Base-by-base conservation (phyloP, 228 moss, liverwort and hornwort species). In the Sphagnum fallax region DNA sequence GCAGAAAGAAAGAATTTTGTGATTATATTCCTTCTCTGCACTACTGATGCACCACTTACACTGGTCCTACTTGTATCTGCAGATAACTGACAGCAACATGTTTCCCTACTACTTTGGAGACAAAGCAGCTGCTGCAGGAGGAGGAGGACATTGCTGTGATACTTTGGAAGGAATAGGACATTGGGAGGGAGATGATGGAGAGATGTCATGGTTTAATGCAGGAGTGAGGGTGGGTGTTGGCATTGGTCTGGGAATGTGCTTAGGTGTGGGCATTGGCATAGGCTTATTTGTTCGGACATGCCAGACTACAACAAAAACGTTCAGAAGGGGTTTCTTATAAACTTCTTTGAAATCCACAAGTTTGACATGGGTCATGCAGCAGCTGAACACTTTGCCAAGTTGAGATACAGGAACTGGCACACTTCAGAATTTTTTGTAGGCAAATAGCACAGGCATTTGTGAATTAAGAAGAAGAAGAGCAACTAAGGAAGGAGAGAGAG, bases 161-260 rank as follows among this genome's bases (percentile, higher is more conserved):
- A 82, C 75, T 5, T 71, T 89, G 69, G 94, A 94, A 67, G 91
- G 79, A 50, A 89, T 62, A n/a, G 77, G 73, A 49, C 91, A 89
- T 58, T 81, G 74, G 11, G 94, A 94, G 71, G 78, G 78, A 63
- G 55, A 55, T 12, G 91, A 94, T 2, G 93, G 90, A 49, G 75
- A 94, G 65, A 52, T 94, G 76, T 84, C 94, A 52, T 94, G 94
- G 94, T 94, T 94, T 77, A 90, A 91, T 53, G 89, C 94, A 67
- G 91, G 94, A 60, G 89, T 94, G 57, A 86, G 94, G 77, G 91
- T 94, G 71, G 94, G 94, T 53, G 91, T 94, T 65, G 94, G 94
- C 32, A 77, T 94, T 73, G 94, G 94, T 66, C 69, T 94, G 70
- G 94, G 94, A 51, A 94, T 94, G 94, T 94, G 94, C 80, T 62